These are phyloP conservation scores for Camelina sativa DNA, from an alignment of 345 rosid species.

Conservation along the genomic window DNA sequence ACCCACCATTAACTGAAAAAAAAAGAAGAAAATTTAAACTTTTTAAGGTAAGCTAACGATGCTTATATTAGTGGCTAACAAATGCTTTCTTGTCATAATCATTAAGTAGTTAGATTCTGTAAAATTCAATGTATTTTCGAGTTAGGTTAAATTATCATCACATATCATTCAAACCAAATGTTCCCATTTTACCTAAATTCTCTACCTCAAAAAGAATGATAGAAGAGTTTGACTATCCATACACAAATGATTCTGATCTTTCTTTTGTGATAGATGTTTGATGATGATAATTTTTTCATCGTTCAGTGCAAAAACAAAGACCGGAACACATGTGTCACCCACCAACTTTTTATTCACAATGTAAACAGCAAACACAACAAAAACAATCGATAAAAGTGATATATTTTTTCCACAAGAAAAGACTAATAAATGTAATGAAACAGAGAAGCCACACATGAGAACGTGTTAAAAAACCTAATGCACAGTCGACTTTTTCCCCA, in stretches of 20 bases:
- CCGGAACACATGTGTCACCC: conserved; percentile 13
- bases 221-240: conserved; percentile 11
- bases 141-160: conserved; percentile 22
- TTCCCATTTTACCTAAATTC: conserved; percentile 22
- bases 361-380: neutral
- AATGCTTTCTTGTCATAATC: conserved; percentile 37
- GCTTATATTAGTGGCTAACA: conserved; percentile 42
- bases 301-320: neutral
- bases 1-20: conserved; percentile 26
- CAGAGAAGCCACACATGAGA: conserved; percentile 19
- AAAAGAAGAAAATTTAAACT: neutral
- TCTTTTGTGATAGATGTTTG: conserved; percentile 23
- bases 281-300: conserved; percentile 1
- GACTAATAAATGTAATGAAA: neutral
- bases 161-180: conserved; percentile 16
- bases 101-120: conserved; percentile 29
- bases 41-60: conserved; percentile 38
- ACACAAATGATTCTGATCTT: neutral
- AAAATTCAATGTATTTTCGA: neutral
- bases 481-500: neutral
- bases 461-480: neutral
- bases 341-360: neutral
- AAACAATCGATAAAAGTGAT: conserved; percentile 9
- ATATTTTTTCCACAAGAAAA: conserved; percentile 14
- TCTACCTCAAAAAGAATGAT: conserved; percentile 9